phyloP scores from a whole-genome alignment of 2,329 filamentous ascomycete genomes.

The Proliferodiscus dingleyae region DNA sequence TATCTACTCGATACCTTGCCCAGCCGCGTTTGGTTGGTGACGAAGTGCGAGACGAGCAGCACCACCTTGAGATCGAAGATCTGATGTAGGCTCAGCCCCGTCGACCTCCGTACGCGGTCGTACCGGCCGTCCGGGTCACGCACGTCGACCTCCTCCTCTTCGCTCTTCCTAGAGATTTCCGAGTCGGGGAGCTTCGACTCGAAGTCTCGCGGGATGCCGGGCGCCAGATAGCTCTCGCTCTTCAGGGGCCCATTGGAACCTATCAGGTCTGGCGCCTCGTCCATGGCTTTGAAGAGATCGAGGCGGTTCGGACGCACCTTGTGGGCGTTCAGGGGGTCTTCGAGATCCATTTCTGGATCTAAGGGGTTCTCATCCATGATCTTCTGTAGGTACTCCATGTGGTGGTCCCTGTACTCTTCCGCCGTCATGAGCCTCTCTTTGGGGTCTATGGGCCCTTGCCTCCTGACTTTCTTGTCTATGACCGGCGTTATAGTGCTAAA shows the following conservation, averaged over 20 bases:
- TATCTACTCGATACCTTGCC: slow-evolving; percentile 83
- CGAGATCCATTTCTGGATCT: slow-evolving; percentile 1
- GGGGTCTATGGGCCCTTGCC: slow-evolving; percentile 24
- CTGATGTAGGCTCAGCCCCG: slow-evolving; percentile 48
- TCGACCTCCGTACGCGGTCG: slow-evolving; percentile 40
- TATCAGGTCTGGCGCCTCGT: slow-evolving; percentile 19
- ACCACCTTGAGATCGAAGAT: slow-evolving; percentile 60
- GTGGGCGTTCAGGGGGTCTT: slow-evolving; percentile 7
- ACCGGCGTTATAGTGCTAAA: slow-evolving; percentile 72
- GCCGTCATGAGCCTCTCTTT: slow-evolving; percentile 50
- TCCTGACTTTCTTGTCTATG: slow-evolving; percentile 63
- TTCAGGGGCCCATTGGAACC: slow-evolving; percentile 23
- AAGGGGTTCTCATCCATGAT: slow-evolving; percentile 15
- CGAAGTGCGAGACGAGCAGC: slow-evolving; percentile 66
- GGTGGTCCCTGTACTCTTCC: slow-evolving; percentile 57
- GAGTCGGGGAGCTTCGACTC: slow-evolving; percentile 7
- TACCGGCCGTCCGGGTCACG: slow-evolving; percentile 32
- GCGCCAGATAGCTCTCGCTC: slow-evolving; percentile 17
- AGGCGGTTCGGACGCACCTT: slow-evolving; percentile 15
- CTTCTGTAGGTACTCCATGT: slow-evolving; percentile 40
- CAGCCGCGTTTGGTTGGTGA: slow-evolving; percentile 91
- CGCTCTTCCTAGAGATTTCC: slow-evolving; percentile 11
- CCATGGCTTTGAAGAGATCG: slow-evolving; percentile 19
- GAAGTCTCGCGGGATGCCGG: slow-evolving; percentile 23
- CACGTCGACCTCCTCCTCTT: slow-evolving; percentile 22